Percentiles rank a stretch among this genome's conserved stretches.
phyloP scores from a whole-genome alignment of 768 basidiomycete species.

The Collybia mongolica region DNA sequence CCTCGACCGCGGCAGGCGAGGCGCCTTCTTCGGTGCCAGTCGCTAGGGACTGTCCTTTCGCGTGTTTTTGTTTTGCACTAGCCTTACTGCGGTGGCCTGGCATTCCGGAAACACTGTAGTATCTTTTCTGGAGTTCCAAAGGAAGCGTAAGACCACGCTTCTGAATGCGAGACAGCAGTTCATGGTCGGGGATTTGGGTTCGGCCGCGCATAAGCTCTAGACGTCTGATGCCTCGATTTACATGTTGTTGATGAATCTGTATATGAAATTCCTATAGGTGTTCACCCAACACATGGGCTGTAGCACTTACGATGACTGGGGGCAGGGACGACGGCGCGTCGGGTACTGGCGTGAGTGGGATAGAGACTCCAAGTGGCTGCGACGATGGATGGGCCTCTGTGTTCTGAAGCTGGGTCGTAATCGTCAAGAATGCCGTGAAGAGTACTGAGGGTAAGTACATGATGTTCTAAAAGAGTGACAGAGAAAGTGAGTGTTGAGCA shows the following conservation, averaged over 20 bases:
- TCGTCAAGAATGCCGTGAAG: background rate
- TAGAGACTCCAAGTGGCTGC: conserved; percentile 13
- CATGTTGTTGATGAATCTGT: conserved; percentile 60
- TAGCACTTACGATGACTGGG: conserved; percentile 9
- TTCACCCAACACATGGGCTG: background rate
- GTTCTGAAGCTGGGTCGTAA: background rate
- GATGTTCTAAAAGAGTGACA: background rate
- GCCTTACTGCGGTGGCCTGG: background rate
- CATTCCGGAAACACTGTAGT: background rate
- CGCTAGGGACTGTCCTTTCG: background rate
- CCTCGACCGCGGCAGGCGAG: conserved; percentile 25
- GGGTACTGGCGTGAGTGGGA: conserved; percentile 15
- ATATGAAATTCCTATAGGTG: background rate
- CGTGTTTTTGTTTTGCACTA: background rate
- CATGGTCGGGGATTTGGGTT: conserved; percentile 27
- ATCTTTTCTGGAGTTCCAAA: background rate
- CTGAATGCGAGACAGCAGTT: conserved; percentile 28
- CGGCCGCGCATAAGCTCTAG: conserved; percentile 59
- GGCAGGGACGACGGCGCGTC: conserved; percentile 7
- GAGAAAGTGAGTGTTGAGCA: background rate
- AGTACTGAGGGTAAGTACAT: background rate
- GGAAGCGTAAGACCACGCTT: conserved; percentile 13
- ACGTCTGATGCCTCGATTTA: conserved; percentile 52
- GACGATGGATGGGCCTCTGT: conserved; percentile 8
- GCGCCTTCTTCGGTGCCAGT: conserved; percentile 4